These are phyloP conservation scores for Tylopilus plumbeoviolaceoides DNA, from an alignment of 768 basidiomycete species.

Conservation along the genomic window DNA sequence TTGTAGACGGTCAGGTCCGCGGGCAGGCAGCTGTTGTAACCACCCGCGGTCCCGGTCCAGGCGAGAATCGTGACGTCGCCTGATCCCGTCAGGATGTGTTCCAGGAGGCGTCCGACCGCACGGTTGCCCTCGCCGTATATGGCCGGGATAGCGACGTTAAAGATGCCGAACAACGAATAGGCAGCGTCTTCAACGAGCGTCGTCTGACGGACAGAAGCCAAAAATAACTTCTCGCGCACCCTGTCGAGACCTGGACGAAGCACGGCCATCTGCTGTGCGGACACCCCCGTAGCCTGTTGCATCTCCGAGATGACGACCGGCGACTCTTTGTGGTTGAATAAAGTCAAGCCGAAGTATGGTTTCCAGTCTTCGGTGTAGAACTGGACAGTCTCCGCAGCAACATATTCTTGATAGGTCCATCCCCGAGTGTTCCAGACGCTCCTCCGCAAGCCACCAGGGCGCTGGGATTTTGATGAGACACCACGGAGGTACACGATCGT, in stretches of 20 bases:
- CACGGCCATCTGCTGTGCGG: background rate
- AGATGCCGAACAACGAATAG: background rate
- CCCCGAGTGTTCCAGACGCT: constrained; percentile 6
- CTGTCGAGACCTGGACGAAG: background rate
- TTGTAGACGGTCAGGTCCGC: constrained; percentile 2
- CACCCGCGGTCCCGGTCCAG: background rate
- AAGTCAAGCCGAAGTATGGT: background rate
- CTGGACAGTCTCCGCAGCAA: background rate
- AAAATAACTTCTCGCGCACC: background rate
- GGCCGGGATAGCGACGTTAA: background rate
- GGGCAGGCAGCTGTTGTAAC: constrained; percentile 4
- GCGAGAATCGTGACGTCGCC: background rate
- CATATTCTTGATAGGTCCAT: background rate
- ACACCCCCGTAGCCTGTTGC: background rate
- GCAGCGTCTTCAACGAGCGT: constrained; percentile 1
- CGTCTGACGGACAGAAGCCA: background rate
- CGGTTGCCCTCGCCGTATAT: background rate
- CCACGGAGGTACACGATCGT: constrained; percentile 1
- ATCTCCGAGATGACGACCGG: background rate
- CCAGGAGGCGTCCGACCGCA: background rate
- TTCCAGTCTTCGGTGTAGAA: background rate
- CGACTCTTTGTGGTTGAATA: background rate
- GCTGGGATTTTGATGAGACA: background rate
- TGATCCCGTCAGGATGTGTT: constrained; percentile 1
- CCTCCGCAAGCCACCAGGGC: background rate